Evolutionary conservation across 2,329 filamentous ascomycete species (phyloP).

Genomic region (Xylaria sp.): DNA sequence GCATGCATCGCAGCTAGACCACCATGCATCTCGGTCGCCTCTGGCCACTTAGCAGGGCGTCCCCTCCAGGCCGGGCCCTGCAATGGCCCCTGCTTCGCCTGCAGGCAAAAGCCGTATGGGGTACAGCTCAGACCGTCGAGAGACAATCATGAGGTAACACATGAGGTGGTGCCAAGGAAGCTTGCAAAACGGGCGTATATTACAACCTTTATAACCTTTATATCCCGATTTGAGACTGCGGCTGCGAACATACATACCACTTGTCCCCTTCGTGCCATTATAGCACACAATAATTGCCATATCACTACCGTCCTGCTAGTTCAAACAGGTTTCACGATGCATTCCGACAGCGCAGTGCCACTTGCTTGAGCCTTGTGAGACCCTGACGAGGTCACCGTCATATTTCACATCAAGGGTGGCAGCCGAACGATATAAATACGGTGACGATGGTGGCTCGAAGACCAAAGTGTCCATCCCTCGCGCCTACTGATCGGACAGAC

Average conservation of each 20-base stretch:
- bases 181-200: conserved; percentile 14
- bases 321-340: conserved; percentile 24
- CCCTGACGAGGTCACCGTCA: conserved; percentile 2
- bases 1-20: background rate
- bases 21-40: conserved; percentile 18
- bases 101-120: conserved; percentile 30
- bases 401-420: background rate
- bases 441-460: conserved; percentile 23
- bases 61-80: conserved; percentile 16
- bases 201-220: conserved; percentile 16
- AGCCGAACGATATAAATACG: background rate
- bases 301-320: background rate
- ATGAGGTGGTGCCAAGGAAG: conserved; percentile 21
- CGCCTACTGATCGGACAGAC: conserved; percentile 1
- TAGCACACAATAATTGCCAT: background rate
- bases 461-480: background rate
- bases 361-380: conserved; percentile 24
- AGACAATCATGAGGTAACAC: conserved; percentile 27
- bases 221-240: conserved; percentile 8
- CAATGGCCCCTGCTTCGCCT: conserved; percentile 24
- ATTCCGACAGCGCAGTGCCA: background rate
- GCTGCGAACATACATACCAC: background rate
- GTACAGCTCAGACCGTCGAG: conserved; percentile 18
- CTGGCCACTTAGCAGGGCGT: conserved; percentile 22
- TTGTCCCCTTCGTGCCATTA: background rate